Evolutionary conservation across 768 basidiomycete genomes (phyloP), one percentile per base, ranked within the genome.

Genomic region (Fomitopsis serialis): DNA sequence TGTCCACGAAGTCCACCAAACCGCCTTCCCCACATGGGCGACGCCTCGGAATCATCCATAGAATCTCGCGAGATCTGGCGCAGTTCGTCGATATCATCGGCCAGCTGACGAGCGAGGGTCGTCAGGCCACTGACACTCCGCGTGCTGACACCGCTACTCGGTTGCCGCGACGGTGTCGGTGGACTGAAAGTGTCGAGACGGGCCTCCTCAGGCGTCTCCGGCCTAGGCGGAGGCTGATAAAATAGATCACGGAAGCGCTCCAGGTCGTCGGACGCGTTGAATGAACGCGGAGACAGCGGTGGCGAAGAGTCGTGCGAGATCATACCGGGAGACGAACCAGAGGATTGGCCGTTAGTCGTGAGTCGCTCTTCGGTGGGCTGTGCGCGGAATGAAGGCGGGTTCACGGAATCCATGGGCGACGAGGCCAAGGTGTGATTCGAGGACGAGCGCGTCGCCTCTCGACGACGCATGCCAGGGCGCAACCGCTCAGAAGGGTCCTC

Each of bases 171-270:
- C 34, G 59, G 25, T 13, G 53, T n/a, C 13, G 58, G 56, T 53
- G 65, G 52, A 15, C 44, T 4, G 11, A 23, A 3, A 27, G 27
- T 27, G n/a, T 29, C 21, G 46, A 47, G 9, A 32, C 29, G 29
- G 5, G 19, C 15, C 24, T 50, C 34, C 19, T 27, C 27, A 15
- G 45, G 45, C 7, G 45, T 27, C n/a, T 51, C 50, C 13, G 37
- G 37, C 10, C 25, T 36, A 17, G 19, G 37, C 1, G 59, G 57
- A 2, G 85, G 85, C 40, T 72, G 73, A 64, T 85, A 89, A 67
- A 90, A 90, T 8, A 91, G 71, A 61, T 89, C 85, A 35, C 79
- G 80, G 71, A 86, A 90, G 11, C 78, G 74, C n/a, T 87, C 85
- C 7, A 89, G 72, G 57, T 89, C 86, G 52, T 85, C 83, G 0